Evolutionary conservation across 345 rosid species (phyloP), one percentile per base, ranked within the genome.

Genomic region (Ceriops zippeliana): DNA sequence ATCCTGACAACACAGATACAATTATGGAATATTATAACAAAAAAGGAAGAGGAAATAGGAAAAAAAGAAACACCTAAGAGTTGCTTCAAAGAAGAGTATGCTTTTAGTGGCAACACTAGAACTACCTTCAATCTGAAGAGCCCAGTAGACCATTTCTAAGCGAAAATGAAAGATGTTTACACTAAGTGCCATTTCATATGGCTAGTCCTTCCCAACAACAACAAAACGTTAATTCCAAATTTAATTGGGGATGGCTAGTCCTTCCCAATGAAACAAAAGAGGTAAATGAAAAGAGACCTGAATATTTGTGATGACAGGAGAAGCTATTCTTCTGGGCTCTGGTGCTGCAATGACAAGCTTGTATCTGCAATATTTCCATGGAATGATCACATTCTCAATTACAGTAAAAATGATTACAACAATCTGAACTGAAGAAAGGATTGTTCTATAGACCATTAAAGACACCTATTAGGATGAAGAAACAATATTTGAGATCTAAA

Each of bases 291-390:
- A 62, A 37, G 37, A 9, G 59, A 95, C 97, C 96, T 95, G 97
- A 71, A 91, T 88, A 78, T 95, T 95, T 49, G 96, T 83, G 70
- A 90, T 82, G 30, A 81, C 70, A 51, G 97, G 96, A 70, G 96
- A 90, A 68, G 84, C 83, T 70, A 95, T 74, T 89, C 81, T 95
- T 83, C 73, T 88, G 51, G 99, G 96, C 73, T 95, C 96, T 38
- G 90, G 72, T 62, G 86, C 89, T 35, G 92, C 79, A 71, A 91
- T 85, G 58, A 93, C 97, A 78, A 93, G 80, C 84, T 93, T 93
- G 80, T 83, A 93, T 71, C 97, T 92, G 86, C 78, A 82, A 70
- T 46, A 61, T 70, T 59, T 67, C 54, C 7, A 70, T 52, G 73
- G 5, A 75, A 49, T 71, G 51, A 65, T 68, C 22, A 53, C 59